Base-by-base conservation (phyloP, 768 basidiomycete genomes). In the Glaciozyma martinii region DNA sequence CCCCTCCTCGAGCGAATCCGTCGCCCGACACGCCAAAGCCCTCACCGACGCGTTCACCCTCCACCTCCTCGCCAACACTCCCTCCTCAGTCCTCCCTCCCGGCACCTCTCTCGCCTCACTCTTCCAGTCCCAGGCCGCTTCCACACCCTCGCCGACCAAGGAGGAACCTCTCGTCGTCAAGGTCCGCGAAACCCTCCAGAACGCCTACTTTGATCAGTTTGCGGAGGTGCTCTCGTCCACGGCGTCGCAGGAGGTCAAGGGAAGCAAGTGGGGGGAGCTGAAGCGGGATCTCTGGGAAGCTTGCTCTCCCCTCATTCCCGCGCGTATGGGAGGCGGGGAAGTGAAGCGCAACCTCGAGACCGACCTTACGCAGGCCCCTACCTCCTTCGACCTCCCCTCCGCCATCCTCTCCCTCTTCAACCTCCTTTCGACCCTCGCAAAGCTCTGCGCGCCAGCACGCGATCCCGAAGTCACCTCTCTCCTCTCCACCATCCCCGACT, bases 381-480 rank as follows among this genome's bases (percentile, higher is more conserved):
- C 6, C 27, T 15, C 27, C 2, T 62, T 23, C 16, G 32, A 54
- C 4, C 7, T 29, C 16, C 19, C 3, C 12, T 15, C 15, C 2
- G 49, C 40, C 1, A n/a, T 33, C 18, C 6, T 15, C 1, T 42
- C 15, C n/a, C 13, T 67, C 5, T 18, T 27, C 7, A 15, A 29
- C 16, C n/a, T 42, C 10, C 49, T 58, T 3, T 15, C 13, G 5
- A 16, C 46, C 3, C 46, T 67, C 3, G n/a, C 25, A 6, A 37
- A 54, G 5, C 46, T 67, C 6, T 67, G 66, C 56, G 66, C 66
- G 0, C 66, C 66, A 1, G 62, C 60, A 13, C 52, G 67, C 5
- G 67, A 68, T 42, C 18, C 3, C 10, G 27, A 57, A 33, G 58
- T 54, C n/a, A 3, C 18, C 1, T 2, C 44, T 0, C 27, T 67